Conservation (phyloP, 805 yeast genomes). For the Torulaspora indica region DNA sequence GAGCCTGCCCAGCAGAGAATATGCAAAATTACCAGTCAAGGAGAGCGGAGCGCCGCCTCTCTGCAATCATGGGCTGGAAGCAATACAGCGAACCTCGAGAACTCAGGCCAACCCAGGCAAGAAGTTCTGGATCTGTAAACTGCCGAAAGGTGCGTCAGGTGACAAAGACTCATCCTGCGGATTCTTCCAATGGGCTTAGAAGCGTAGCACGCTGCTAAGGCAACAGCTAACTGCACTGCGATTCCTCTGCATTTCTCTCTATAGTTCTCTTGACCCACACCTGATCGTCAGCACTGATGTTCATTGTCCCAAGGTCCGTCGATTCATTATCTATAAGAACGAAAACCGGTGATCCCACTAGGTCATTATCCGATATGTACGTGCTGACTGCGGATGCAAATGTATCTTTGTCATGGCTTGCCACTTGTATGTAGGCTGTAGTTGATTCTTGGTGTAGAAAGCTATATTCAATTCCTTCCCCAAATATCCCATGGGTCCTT, state of each 20-base stretch:
- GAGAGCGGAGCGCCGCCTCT: constrained; percentile 38
- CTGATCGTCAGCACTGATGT: constrained; percentile 27
- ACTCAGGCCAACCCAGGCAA: constrained; percentile 43
- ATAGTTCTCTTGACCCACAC: constrained; percentile 27
- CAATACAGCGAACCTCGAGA: constrained; percentile 44
- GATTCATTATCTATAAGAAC: constrained; percentile 25
- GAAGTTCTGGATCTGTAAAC: constrained; percentile 52
- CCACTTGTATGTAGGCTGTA: constrained; percentile 29
- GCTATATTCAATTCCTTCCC: constrained; percentile 37
- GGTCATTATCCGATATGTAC: constrained; percentile 32
- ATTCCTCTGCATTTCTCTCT: constrained; percentile 21
- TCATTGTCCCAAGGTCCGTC: constrained; percentile 21
- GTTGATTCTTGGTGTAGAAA: constrained; percentile 28
- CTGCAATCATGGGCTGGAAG: constrained; percentile 47
- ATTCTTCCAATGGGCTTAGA: constrained; percentile 49
- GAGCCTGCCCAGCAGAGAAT: neutral
- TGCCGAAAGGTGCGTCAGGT: constrained; percentile 33
- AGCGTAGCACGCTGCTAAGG: neutral
- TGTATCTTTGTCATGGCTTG: constrained; percentile 26
- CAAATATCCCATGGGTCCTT: constrained; percentile 41
- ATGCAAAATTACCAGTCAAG: constrained; percentile 6
- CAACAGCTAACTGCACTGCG: constrained; percentile 1
- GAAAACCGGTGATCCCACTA: constrained; percentile 27
- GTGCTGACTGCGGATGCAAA: constrained; percentile 35
- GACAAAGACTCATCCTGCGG: constrained; percentile 43